phyloP scores from a whole-genome alignment of 2,329 filamentous ascomycete species.

The Hawksworthiomyces lignivorus region DNA sequence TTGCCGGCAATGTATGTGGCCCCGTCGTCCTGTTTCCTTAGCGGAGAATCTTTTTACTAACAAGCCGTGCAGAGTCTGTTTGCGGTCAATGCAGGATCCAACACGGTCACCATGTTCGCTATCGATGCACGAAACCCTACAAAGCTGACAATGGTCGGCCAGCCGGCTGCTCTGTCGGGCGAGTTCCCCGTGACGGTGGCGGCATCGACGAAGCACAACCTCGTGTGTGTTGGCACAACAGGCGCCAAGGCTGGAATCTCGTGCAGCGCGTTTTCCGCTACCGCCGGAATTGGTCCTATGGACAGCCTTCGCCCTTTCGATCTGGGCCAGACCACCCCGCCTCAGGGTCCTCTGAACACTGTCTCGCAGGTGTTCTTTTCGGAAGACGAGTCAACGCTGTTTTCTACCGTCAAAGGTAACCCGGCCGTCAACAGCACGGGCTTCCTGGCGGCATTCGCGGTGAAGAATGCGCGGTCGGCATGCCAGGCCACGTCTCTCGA shows the following conservation, averaged over 20 bases:
- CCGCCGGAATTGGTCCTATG: constrained; percentile 31
- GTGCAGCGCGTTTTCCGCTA: constrained; percentile 30
- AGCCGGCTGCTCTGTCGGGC: constrained; percentile 35
- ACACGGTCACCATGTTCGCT: constrained; percentile 41
- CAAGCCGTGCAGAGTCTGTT: constrained; percentile 36
- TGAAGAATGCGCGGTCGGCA: constrained; percentile 21
- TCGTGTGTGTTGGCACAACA: constrained; percentile 40
- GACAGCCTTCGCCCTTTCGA: constrained; percentile 40
- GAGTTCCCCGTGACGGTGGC: constrained; percentile 47
- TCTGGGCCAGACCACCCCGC: constrained; percentile 49
- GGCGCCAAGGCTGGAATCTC: constrained; percentile 38
- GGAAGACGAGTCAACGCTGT: constrained; percentile 40
- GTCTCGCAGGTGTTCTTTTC: constrained; percentile 56
- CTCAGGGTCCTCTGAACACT: constrained; percentile 48
- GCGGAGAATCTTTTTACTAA: too few relatives aligned
- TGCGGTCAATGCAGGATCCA: constrained; percentile 45
- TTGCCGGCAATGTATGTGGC: constrained; percentile 21
- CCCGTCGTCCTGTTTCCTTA: constrained; percentile 16
- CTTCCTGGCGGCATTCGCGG: constrained; percentile 44
- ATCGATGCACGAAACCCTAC: constrained; percentile 35
- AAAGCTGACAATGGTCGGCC: constrained; percentile 34
- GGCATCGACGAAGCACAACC: constrained; percentile 32
- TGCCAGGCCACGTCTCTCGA: constrained; percentile 13
- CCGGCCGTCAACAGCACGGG: constrained; percentile 46
- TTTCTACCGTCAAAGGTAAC: constrained; percentile 54